Conservation (phyloP, 495 filamentous ascomycete genomes). For the Podospora sp. region DNA sequence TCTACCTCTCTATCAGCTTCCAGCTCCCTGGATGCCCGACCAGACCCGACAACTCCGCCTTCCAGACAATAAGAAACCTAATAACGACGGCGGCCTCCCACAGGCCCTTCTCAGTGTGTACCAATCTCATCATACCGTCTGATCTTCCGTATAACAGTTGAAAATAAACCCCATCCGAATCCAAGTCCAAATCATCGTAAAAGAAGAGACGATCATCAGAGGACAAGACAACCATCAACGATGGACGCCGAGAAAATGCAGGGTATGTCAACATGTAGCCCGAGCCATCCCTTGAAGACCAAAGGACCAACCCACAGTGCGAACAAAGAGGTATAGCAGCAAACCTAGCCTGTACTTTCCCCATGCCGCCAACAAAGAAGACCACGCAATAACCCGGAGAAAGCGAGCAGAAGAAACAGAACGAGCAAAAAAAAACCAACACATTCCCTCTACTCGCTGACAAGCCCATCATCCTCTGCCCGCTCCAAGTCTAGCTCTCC, state of each 20-base stretch:
- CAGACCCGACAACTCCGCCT: background rate
- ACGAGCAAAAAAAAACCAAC: constrained; percentile 5
- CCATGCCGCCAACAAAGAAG: constrained; percentile 2
- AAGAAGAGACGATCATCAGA: background rate
- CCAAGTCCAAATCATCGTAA: background rate
- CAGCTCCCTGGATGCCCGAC: background rate
- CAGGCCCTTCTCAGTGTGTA: background rate
- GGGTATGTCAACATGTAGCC: constrained; percentile 9
- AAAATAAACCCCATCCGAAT: background rate
- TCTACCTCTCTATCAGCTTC: background rate
- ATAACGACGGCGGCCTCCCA: background rate
- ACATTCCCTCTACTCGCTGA: constrained; percentile 39
- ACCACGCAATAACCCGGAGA: constrained; percentile 6
- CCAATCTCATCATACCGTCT: constrained; percentile 15
- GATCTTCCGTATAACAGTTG: background rate
- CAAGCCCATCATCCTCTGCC: constrained; percentile 37
- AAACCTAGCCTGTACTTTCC: background rate
- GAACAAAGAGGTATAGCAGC: too few species aligned
- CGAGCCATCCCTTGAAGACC: background rate
- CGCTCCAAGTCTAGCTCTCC: constrained; percentile 15
- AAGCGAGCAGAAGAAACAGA: background rate
- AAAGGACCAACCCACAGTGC: background rate
- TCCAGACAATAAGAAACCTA: background rate
- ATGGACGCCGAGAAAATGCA: constrained; percentile 1
- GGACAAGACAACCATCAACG: background rate